Percentiles rank a stretch among this genome's conserved stretches.
Conservation (phyloP, 768 basidiomycete genomes). For the Dentipellis sp. region DNA sequence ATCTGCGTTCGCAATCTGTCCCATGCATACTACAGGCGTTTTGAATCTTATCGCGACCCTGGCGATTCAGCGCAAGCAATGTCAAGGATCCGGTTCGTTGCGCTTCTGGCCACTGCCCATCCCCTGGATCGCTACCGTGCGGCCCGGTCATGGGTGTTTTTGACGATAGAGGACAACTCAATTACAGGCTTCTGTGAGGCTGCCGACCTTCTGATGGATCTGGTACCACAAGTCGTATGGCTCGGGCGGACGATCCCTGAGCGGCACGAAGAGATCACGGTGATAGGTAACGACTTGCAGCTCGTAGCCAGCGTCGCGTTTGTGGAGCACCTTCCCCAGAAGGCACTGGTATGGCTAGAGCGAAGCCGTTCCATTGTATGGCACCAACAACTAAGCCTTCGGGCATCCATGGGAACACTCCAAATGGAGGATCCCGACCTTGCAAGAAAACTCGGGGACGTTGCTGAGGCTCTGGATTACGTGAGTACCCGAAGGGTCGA, state of each 20-base stretch:
- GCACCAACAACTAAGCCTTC: slow-evolving; percentile 14
- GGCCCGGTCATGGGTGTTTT: too few species aligned
- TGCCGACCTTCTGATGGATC: background rate
- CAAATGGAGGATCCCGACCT: background rate
- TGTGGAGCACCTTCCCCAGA: background rate
- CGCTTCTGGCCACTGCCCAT: too few species aligned
- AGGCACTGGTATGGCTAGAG: slow-evolving; percentile 16
- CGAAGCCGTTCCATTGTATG: slow-evolving; percentile 16
- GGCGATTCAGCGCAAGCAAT: too few species aligned
- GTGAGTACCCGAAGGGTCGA: background rate
- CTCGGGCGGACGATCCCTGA: background rate
- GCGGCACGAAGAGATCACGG: background rate
- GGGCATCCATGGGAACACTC: slow-evolving; percentile 10
- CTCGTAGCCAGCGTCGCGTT: background rate
- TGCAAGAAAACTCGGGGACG: background rate
- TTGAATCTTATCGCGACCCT: too few species aligned
- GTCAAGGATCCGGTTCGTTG: too few species aligned
- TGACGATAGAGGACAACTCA: too few species aligned
- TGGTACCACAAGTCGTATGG: background rate
- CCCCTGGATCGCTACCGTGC: too few species aligned
- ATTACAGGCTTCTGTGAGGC: too few species aligned
- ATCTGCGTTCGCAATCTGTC: too few species aligned
- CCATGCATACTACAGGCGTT: too few species aligned
- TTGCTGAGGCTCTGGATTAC: background rate
- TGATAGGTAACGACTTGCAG: background rate